phyloP scores from a whole-genome alignment of 495 filamentous ascomycete species.

The Xylaria acuta region DNA sequence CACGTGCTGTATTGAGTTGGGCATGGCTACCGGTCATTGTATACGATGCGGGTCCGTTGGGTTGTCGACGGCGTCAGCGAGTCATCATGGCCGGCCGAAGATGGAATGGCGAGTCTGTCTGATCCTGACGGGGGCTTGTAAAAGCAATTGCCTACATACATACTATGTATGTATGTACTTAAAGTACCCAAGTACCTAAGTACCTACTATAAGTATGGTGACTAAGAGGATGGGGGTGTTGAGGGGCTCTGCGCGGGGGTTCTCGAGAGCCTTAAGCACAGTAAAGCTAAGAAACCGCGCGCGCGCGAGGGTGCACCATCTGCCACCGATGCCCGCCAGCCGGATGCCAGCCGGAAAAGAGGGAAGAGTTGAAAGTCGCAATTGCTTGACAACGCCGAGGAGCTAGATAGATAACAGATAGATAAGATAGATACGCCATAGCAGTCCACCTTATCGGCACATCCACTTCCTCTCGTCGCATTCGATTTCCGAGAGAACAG shows the following conservation, averaged over 20 bases:
- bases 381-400: too few species aligned
- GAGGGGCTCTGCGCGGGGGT: background rate
- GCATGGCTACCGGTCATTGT: constrained; percentile 4
- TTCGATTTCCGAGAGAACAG: constrained; percentile 3
- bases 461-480: background rate
- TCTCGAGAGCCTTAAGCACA: background rate
- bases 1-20: constrained; percentile 11
- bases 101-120: background rate
- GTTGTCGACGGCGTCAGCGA: constrained; percentile 6
- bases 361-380: too few species aligned
- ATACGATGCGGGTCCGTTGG: background rate
- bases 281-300: too few species aligned
- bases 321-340: background rate
- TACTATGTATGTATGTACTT: too few species aligned
- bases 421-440: too few species aligned
- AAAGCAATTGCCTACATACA: background rate
- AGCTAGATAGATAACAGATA: too few species aligned
- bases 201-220: too few species aligned
- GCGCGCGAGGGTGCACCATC: too few species aligned
- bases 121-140: background rate
- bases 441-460: constrained; percentile 6
- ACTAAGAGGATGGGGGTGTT: background rate
- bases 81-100: constrained; percentile 14
- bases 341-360: constrained; percentile 4
- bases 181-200: too few species aligned